Evolutionary conservation across 2,329 filamentous ascomycete genomes (phyloP), one percentile per base, ranked within the genome.

Genomic region (Coleophoma crateriformis): DNA sequence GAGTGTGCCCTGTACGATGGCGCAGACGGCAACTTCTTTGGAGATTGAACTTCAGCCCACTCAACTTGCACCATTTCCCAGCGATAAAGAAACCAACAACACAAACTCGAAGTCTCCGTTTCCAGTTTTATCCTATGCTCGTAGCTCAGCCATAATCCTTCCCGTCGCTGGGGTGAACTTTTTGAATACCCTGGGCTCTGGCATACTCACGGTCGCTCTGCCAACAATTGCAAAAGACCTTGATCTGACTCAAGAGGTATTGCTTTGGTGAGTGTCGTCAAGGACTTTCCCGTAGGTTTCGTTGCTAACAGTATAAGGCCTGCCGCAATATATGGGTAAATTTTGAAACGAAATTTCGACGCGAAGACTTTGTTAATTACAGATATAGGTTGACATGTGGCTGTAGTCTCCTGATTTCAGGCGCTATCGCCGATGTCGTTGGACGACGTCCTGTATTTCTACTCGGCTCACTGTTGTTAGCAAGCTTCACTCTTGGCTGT

Each of bases 351-450:
- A 27, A 27, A 27, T 10, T 7, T 10, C 27, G 27, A 3, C 27
- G 27, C 27, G 27, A 27, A 10, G 27, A 27, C 5, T 10, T 27
- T 7, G 27, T 4, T 27, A 2, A 27, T 27, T 7, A n/a, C 37
- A 6, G 37, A n/a, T 13, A 55, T 22, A 60, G 60, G 7, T 75
- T 32, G 69, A 71, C 2, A 70, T 68, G 49, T 70, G 72, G 52
- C 46, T 75, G 71, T 47, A 69, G 67, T 1, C 68, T 78, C 1
- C 64, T 78, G 2, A 55, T 77, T 5, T 65, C 71, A 1, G 76
- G 75, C 1, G 71, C 75, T 1, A 60, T 78, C 10, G 68, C 76
- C 7, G 75, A 79, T 58, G 68, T 73, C 0, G 61, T 78, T 1
- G 76, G 76, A 1, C 66, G 65, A 33, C 58, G 71, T 37, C 58